phyloP scores from a whole-genome alignment of 2,329 filamentous ascomycete species.

The Biscogniauxia sp. region DNA sequence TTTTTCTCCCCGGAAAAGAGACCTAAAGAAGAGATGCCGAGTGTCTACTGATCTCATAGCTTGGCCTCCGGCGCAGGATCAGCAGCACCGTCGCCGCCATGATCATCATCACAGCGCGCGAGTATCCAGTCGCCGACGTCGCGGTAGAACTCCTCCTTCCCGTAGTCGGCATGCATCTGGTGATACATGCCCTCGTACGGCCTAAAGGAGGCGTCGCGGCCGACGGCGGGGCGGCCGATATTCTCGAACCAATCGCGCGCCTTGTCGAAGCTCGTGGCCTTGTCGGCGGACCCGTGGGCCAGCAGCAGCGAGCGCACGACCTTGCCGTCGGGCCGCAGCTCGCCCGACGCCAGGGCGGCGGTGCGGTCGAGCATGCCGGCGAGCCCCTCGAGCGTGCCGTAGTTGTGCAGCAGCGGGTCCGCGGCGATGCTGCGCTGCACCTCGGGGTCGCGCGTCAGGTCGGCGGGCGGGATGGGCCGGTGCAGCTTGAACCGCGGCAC shows the following conservation, averaged over 20 bases:
- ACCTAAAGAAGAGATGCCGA: background rate
- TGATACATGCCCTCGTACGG: conserved; percentile 78
- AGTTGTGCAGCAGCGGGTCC: conserved; percentile 76
- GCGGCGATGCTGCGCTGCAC: conserved; percentile 59
- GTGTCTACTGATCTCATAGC: conserved; percentile 14
- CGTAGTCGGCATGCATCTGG: conserved; percentile 63
- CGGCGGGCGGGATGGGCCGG: conserved; percentile 61
- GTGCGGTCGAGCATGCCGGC: conserved; percentile 76
- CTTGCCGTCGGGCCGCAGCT: conserved; percentile 50
- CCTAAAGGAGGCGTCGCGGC: conserved; percentile 69
- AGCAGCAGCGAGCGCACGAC: conserved; percentile 66
- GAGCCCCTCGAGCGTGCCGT: conserved; percentile 79
- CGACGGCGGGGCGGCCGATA: conserved; percentile 39
- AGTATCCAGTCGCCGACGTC: conserved; percentile 69
- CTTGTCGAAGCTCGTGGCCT: conserved; percentile 63
- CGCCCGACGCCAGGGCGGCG: conserved; percentile 54
- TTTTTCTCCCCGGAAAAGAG: background rate
- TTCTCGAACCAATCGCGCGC: conserved; percentile 64
- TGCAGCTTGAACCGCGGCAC: conserved; percentile 66
- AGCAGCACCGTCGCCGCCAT: background rate
- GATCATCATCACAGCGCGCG: conserved; percentile 32
- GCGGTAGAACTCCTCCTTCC: conserved; percentile 51
- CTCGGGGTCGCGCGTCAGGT: conserved; percentile 65
- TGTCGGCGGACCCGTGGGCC: conserved; percentile 74
- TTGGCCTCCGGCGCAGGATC: conserved; percentile 18